These are phyloP conservation scores for Russula lepida DNA, from an alignment of 768 basidiomycete genomes.

Conservation along the genomic window DNA sequence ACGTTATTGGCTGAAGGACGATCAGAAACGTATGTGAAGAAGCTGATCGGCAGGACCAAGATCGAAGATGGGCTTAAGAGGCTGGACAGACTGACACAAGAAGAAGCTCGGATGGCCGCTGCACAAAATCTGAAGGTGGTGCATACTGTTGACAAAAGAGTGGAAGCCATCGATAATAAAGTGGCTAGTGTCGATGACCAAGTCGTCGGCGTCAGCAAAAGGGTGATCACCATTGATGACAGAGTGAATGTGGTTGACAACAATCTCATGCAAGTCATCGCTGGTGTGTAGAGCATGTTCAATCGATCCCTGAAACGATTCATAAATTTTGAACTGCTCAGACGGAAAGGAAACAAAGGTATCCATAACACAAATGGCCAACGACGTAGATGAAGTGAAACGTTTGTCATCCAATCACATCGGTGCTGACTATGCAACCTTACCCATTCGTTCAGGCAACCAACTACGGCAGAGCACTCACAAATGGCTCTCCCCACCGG, in stretches of 20 bases:
- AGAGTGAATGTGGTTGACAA: too few species aligned
- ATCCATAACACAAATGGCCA: neutral
- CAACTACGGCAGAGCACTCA: neutral
- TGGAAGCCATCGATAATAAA: neutral
- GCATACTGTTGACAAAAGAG: neutral
- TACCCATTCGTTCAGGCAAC: neutral
- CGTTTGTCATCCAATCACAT: neutral
- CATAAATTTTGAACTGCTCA: too few species aligned
- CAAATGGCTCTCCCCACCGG: conserved; percentile 5
- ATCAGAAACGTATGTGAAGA: neutral
- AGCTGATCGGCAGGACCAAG: neutral
- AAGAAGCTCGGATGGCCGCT: neutral
- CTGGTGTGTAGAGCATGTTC: too few species aligned
- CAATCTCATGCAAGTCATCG: too few species aligned
- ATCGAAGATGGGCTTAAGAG: neutral
- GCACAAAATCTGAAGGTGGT: neutral
- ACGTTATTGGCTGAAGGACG: too few species aligned
- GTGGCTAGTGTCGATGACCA: neutral
- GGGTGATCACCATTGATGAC: too few species aligned
- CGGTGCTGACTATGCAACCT: neutral
- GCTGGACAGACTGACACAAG: neutral
- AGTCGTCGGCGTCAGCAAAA: neutral
- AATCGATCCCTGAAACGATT: too few species aligned
- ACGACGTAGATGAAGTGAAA: neutral
- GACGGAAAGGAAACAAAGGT: too few species aligned